These are phyloP conservation scores for Lasiodiplodia gonubiensis DNA, from an alignment of 2,329 filamentous ascomycete species.

Conservation along the genomic window DNA sequence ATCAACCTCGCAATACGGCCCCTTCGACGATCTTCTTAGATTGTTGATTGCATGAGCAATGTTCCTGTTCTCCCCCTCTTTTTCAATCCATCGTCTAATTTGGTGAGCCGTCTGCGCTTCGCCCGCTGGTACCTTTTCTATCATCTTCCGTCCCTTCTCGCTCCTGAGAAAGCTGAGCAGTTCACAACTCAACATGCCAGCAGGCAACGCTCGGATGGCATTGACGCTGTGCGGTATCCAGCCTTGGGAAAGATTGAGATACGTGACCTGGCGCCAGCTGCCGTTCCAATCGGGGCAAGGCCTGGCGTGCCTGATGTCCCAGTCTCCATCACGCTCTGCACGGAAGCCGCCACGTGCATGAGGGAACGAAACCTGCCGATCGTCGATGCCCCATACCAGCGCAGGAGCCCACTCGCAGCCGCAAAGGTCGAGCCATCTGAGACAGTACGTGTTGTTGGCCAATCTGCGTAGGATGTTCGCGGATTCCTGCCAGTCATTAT, in stretches of 20 bases:
- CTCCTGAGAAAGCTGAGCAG: constrained; percentile 44
- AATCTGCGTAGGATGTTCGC: constrained; percentile 62
- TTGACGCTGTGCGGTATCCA: constrained; percentile 48
- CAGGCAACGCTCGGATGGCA: constrained; percentile 43
- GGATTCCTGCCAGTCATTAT: constrained; percentile 63
- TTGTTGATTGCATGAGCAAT: constrained; percentile 42
- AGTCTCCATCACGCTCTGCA: background rate
- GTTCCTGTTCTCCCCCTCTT: constrained; percentile 44
- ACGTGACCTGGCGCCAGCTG: constrained; percentile 52
- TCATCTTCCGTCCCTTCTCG: constrained; percentile 35
- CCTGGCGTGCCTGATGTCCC: constrained; percentile 18
- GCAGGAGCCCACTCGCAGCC: constrained; percentile 65
- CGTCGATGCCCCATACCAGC: constrained; percentile 48
- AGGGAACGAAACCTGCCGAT: constrained; percentile 30
- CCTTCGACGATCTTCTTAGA: constrained; percentile 34
- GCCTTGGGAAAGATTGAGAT: constrained; percentile 51
- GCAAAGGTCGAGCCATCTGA: constrained; percentile 67
- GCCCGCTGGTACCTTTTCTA: background rate
- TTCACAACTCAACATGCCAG: constrained; percentile 41
- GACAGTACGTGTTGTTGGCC: constrained; percentile 61
- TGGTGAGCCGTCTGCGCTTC: constrained; percentile 33
- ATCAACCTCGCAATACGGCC: constrained; percentile 45
- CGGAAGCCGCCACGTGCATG: too few species aligned
- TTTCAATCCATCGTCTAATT: constrained; percentile 45
- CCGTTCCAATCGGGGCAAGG: constrained; percentile 46